phyloP scores from a whole-genome alignment of 805 yeast species.

The Brettanomyces sp. region DNA sequence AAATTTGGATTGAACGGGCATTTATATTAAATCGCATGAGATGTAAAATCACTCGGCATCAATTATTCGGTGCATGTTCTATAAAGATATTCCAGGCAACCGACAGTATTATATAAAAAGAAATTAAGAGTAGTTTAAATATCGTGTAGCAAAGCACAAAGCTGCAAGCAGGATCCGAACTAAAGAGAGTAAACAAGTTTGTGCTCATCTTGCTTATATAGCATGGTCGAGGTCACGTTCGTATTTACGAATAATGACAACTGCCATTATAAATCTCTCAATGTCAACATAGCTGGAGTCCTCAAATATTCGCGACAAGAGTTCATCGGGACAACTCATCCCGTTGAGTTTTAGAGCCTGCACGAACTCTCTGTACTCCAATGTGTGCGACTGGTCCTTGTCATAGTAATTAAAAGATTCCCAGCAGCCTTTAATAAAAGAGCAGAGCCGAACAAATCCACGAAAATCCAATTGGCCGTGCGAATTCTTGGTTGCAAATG shows the following conservation, averaged over 20 bases:
- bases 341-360: constrained; percentile 17
- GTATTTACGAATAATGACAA: constrained; percentile 17
- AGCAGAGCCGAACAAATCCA: constrained; percentile 19
- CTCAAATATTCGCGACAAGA: constrained; percentile 13
- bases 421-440: constrained; percentile 24
- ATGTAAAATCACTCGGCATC: no score
- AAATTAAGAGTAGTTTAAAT: no score
- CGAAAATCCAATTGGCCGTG: constrained; percentile 16
- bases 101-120: no score
- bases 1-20: no score
- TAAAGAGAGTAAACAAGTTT: no score
- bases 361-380: constrained; percentile 21
- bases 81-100: no score
- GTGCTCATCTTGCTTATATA: no score
- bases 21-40: no score
- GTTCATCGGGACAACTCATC: constrained; percentile 15
- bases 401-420: constrained; percentile 23
- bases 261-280: constrained; percentile 21
- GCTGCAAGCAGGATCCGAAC: no score
- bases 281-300: constrained; percentile 15
- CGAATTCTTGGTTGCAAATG: constrained; percentile 10
- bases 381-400: constrained; percentile 15
- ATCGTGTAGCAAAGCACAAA: background rate
- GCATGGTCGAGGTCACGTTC: constrained; percentile 4
- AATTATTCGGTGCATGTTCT: no score